A percentile compares a stretch with the other conserved stretches of the same genome.
phyloP scores from a whole-genome alignment of 1,284 basidiomycete genomes.

The Lignosus rhinocerotis region DNA sequence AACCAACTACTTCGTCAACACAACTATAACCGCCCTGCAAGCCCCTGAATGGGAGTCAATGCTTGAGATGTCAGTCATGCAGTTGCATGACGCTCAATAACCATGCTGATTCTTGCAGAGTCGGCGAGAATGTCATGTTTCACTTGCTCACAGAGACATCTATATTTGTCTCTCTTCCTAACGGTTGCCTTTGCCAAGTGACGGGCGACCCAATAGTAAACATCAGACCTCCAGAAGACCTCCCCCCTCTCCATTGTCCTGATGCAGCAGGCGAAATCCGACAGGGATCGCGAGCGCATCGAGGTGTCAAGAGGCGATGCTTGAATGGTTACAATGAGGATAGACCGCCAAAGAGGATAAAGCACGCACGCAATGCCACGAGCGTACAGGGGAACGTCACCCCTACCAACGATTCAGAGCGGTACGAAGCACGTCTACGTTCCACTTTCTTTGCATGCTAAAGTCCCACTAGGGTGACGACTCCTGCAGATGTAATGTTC shows the following conservation, averaged over 20 bases:
- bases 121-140: slow-evolving; percentile 71
- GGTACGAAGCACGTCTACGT: neutral
- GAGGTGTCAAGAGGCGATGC: slow-evolving; percentile 17
- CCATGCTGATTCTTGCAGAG: slow-evolving; percentile 40
- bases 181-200: slow-evolving; percentile 81
- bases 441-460: neutral
- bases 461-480: slow-evolving; percentile 5
- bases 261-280: neutral
- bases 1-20: slow-evolving; percentile 71
- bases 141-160: slow-evolving; percentile 74
- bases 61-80: slow-evolving; percentile 49
- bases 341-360: slow-evolving; percentile 18
- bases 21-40: slow-evolving; percentile 67
- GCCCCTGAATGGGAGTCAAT: slow-evolving; percentile 68
- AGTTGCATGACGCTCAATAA: neutral
- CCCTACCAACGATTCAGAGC: neutral
- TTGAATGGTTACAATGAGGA: slow-evolving; percentile 13
- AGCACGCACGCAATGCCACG: neutral
- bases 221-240: slow-evolving; percentile 33
- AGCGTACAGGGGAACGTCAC: neutral
- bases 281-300: neutral
- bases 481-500: slow-evolving; percentile 57
- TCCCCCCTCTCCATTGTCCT: neutral
- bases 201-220: slow-evolving; percentile 69
- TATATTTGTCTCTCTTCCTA: slow-evolving; percentile 72